These are phyloP conservation scores for Aurantiochytrium sp. DNA, from an alignment of 108 stramenopile genomes.

Conservation along the genomic window DNA sequence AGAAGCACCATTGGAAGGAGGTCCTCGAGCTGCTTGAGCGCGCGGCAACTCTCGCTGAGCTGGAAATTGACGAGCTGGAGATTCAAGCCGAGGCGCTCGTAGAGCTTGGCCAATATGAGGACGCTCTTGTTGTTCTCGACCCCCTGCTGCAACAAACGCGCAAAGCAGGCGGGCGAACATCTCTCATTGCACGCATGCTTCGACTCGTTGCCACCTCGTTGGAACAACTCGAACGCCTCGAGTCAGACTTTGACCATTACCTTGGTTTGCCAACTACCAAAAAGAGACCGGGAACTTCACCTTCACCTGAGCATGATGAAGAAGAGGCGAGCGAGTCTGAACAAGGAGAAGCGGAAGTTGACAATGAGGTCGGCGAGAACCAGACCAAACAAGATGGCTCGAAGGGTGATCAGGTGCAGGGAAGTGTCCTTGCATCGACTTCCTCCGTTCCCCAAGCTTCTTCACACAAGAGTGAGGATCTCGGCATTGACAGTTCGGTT, in stretches of 20 bases:
- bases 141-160: background rate
- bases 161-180: background rate
- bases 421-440: too few species aligned
- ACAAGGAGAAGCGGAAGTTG: background rate
- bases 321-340: background rate
- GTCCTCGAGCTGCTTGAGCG: background rate
- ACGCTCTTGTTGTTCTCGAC: background rate
- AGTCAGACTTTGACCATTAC: background rate
- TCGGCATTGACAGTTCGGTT: too few species aligned
- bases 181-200: background rate
- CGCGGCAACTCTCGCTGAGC: background rate
- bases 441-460: too few species aligned
- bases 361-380: too few species aligned
- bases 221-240: background rate
- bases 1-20: background rate
- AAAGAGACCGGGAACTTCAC: too few species aligned
- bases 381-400: too few species aligned
- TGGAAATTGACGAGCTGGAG: background rate
- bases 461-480: too few species aligned
- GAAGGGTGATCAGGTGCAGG: too few species aligned
- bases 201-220: background rate
- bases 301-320: background rate
- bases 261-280: background rate
- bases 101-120: background rate
- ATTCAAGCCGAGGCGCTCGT: background rate